A percentile compares a stretch with the other conserved stretches of the same genome.
These are phyloP conservation scores for Xylaria multiplex DNA, from an alignment of 2,329 filamentous ascomycete species.

Conservation along the genomic window DNA sequence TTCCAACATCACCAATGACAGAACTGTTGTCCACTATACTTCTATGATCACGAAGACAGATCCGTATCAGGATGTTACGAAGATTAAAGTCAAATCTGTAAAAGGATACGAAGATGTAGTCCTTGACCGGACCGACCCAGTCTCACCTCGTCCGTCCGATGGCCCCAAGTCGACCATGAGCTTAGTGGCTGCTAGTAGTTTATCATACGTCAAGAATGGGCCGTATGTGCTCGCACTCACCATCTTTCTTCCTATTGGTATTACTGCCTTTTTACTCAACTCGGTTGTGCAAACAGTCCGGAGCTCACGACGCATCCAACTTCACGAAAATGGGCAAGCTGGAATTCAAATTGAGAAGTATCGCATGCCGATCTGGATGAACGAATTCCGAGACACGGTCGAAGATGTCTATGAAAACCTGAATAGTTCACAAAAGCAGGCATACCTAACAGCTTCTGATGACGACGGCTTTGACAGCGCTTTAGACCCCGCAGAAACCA, in stretches of 20 bases:
- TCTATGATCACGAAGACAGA: slow-evolving; percentile 80
- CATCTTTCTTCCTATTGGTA: slow-evolving; percentile 78
- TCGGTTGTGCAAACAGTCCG: slow-evolving; percentile 79
- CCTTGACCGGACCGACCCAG: slow-evolving; percentile 72
- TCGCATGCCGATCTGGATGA: slow-evolving; percentile 78
- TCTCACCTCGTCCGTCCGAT: slow-evolving; percentile 58
- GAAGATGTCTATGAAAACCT: slow-evolving; percentile 81
- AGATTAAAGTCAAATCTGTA: slow-evolving; percentile 77
- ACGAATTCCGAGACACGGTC: slow-evolving; percentile 78
- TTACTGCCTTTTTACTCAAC: slow-evolving; percentile 78
- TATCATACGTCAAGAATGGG: slow-evolving; percentile 60
- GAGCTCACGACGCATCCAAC: slow-evolving; percentile 77
- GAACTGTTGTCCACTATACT: slow-evolving; percentile 84
- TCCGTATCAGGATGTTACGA: slow-evolving; percentile 75
- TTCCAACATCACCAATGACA: slow-evolving; percentile 87
- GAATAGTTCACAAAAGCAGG: slow-evolving; percentile 73
- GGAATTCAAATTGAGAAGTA: slow-evolving; percentile 77
- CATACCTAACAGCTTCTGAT: slow-evolving; percentile 71
- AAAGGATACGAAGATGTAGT: slow-evolving; percentile 79
- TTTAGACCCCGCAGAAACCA: slow-evolving; percentile 49
- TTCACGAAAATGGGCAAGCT: slow-evolving; percentile 77
- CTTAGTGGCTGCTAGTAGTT: slow-evolving; percentile 48
- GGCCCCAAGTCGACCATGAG: slow-evolving; percentile 45
- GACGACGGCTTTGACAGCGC: slow-evolving; percentile 59
- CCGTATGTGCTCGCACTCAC: slow-evolving; percentile 73